These are phyloP conservation scores for Colletotrichum euphorbiae DNA, from an alignment of 2,329 filamentous ascomycete species.

Conservation along the genomic window DNA sequence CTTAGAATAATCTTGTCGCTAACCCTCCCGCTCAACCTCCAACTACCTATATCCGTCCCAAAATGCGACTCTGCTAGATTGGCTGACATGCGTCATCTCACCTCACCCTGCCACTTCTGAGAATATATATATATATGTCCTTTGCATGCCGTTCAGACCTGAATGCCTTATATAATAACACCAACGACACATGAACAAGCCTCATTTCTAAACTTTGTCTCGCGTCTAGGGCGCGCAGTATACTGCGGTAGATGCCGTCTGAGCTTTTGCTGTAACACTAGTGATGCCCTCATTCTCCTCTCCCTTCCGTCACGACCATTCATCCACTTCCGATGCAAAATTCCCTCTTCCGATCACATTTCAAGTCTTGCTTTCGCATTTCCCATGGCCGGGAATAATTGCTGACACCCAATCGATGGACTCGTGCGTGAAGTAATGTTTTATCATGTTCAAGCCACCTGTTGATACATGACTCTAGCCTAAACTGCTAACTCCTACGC, in stretches of 20 bases:
- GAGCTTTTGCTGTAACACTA: conserved; percentile 18
- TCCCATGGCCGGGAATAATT: too few species aligned
- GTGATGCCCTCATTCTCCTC: conserved; percentile 19
- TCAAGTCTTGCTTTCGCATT: neutral
- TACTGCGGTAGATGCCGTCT: conserved; percentile 11
- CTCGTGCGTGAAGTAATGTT: conserved; percentile 23
- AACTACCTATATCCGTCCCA: neutral
- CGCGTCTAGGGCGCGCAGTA: neutral
- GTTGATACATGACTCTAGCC: conserved; percentile 32
- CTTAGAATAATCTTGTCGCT: neutral
- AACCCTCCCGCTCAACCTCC: neutral
- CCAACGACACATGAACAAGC: conserved; percentile 2
- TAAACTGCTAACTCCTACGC: conserved; percentile 30
- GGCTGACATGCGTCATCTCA: neutral
- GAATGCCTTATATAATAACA: neutral
- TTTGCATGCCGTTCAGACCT: too few species aligned
- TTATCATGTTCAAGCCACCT: conserved; percentile 39
- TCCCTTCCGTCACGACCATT: conserved; percentile 30
- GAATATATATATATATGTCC: neutral
- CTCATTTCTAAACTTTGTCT: neutral
- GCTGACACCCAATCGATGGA: neutral
- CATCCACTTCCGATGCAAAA: conserved; percentile 3
- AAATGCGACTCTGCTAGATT: neutral
- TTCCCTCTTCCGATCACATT: neutral
- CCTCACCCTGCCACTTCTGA: neutral